phyloP scores from a whole-genome alignment of 345 rosid species.

The Melaleuca quinquenervia region DNA sequence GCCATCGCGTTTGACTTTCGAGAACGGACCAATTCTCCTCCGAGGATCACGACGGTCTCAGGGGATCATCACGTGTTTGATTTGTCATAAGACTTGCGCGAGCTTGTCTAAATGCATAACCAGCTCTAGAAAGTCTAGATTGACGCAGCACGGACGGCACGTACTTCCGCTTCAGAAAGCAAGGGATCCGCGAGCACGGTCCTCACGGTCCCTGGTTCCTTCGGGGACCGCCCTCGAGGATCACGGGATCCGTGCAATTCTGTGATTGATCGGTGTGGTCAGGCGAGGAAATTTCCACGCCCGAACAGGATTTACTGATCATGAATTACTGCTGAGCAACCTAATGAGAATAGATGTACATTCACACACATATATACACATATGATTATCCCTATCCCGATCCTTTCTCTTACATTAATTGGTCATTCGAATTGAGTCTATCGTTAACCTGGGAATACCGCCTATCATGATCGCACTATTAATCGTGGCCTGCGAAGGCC shows the following conservation, averaged over 20 bases:
- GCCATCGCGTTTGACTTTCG: neutral
- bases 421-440: rapidly evolving
- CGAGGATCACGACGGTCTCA: neutral
- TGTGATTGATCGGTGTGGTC: neutral
- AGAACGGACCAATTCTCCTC: neutral
- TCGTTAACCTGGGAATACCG: neutral
- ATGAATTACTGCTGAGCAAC: neutral
- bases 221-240: neutral
- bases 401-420: neutral
- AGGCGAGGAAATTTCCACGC: neutral
- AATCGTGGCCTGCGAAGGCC: neutral
- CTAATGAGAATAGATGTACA: too few relatives aligned
- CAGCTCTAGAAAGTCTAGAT: neutral
- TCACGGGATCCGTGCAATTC: neutral
- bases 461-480: rapidly evolving
- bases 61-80: neutral
- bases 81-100: neutral
- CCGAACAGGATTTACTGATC: neutral
- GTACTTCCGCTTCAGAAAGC: neutral
- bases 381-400: neutral
- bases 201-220: neutral
- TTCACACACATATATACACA: too few relatives aligned
- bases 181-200: neutral
- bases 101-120: neutral
- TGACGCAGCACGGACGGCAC: neutral